phyloP scores from a whole-genome alignment of 169 alveolate genomes.

The Cryptosporidium andersoni region DNA sequence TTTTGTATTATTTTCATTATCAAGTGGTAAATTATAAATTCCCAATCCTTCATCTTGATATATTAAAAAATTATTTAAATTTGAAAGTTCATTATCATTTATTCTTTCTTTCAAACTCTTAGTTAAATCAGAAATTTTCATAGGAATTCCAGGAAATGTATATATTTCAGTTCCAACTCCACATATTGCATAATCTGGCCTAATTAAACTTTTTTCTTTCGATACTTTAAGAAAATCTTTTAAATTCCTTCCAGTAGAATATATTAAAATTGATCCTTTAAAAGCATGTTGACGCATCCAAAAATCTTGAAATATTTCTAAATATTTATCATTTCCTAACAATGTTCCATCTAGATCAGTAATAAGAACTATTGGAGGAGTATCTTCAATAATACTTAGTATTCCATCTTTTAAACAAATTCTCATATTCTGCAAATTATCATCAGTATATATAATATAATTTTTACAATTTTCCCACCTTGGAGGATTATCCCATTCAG shows the following conservation, averaged over 20 bases:
- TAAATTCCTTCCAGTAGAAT: constrained; percentile 74
- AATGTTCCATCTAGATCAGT: constrained; percentile 75
- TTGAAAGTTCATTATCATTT: neutral
- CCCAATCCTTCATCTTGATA: constrained; percentile 11
- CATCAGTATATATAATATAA: constrained; percentile 7
- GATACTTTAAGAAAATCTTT: constrained; percentile 73
- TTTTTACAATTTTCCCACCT: constrained; percentile 2
- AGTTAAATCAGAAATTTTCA: constrained; percentile 1
- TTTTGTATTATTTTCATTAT: too few relatives aligned
- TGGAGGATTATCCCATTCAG: constrained; percentile 70
- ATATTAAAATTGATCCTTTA: constrained; percentile 73
- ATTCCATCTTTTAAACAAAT: constrained; percentile 35
- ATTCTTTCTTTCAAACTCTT: neutral
- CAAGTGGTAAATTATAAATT: neutral
- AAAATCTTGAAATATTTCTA: constrained; percentile 57
- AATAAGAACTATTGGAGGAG: constrained; percentile 44
- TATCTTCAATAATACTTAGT: neutral
- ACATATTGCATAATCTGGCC: constrained; percentile 72
- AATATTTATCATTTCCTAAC: constrained; percentile 65
- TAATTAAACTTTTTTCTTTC: constrained; percentile 55
- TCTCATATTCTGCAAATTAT: constrained; percentile 1
- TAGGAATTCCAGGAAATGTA: constrained; percentile 50
- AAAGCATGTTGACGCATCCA: constrained; percentile 71
- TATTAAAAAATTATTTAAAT: neutral
- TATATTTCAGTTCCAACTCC: constrained; percentile 76